Percentiles rank a stretch among this genome's conserved stretches.
Evolutionary conservation across 2,329 filamentous ascomycete species (phyloP).

Genomic region (Emmonsia crescens): DNA sequence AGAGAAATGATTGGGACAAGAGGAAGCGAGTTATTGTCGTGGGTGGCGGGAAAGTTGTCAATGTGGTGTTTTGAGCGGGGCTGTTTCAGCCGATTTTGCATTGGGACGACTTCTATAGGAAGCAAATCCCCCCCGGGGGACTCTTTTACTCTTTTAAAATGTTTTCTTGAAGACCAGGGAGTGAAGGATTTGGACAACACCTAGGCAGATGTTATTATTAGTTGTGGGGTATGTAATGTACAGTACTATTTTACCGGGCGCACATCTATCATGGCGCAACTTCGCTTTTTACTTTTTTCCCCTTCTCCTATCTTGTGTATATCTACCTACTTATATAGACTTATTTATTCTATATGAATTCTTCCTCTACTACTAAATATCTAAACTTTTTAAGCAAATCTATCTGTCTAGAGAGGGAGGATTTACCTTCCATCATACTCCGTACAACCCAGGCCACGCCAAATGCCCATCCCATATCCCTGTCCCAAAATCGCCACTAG

Average conservation of each 20-base stretch:
- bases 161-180: neutral
- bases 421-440: neutral
- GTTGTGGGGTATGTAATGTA: neutral
- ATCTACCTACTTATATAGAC: neutral
- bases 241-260: neutral
- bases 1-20: slow-evolving; percentile 39
- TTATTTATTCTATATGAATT: neutral
- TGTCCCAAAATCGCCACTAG: too few relatives aligned
- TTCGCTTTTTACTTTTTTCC: neutral
- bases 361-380: neutral
- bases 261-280: neutral
- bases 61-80: slow-evolving; percentile 51
- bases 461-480: too few relatives aligned
- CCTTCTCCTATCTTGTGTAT: neutral
- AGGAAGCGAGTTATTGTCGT: slow-evolving; percentile 59
- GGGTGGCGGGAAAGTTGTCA: slow-evolving; percentile 56
- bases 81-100: neutral
- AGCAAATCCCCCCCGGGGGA: accelerated
- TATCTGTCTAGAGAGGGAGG: neutral
- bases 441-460: neutral
- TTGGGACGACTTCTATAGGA: neutral
- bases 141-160: neutral
- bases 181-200: neutral
- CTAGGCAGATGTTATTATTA: neutral
- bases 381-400: neutral